Evolutionary conservation across 176 grass and related monocot species (phyloP).

Genomic region (Oryza coarctata): DNA sequence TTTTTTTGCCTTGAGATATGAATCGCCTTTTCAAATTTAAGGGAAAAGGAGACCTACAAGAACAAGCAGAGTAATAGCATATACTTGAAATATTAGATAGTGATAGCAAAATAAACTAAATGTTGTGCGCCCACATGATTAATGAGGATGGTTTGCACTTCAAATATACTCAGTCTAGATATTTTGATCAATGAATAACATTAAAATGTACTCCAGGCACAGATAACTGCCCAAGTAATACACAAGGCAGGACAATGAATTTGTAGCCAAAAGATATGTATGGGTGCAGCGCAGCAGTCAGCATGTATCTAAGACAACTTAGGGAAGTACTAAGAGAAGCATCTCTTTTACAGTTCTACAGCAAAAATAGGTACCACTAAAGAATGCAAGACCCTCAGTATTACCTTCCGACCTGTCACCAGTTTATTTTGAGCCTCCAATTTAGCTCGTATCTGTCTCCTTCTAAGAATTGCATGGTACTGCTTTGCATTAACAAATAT

Average conservation of each 20-base stretch:
- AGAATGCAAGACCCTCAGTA: not conserved
- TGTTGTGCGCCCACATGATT: not conserved
- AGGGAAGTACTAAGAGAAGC: not conserved
- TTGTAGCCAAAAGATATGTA: constrained; percentile 9
- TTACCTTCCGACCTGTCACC: constrained; percentile 87
- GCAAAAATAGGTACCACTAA: not conserved
- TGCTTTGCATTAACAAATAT: constrained; percentile 98
- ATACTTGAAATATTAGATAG: not conserved
- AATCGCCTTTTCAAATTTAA: not conserved
- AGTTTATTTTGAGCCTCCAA: constrained; percentile 95
- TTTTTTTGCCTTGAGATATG: not conserved
- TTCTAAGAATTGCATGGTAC: constrained; percentile 89
- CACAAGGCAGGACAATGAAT: not conserved
- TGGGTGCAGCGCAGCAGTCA: not conserved
- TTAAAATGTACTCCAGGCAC: not conserved
- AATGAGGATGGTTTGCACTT: not conserved
- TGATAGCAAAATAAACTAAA: not conserved
- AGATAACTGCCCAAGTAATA: constrained; percentile 12
- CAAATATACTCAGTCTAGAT: no score
- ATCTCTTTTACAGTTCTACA: not conserved
- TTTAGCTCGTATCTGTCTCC: constrained; percentile 83
- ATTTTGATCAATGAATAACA: not conserved
- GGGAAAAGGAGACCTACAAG: not conserved
- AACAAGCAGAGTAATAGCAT: not conserved
- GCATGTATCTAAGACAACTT: not conserved